These are phyloP conservation scores for Aspergillus amoenus DNA, from an alignment of 2,329 filamentous ascomycete species.

Conservation along the genomic window DNA sequence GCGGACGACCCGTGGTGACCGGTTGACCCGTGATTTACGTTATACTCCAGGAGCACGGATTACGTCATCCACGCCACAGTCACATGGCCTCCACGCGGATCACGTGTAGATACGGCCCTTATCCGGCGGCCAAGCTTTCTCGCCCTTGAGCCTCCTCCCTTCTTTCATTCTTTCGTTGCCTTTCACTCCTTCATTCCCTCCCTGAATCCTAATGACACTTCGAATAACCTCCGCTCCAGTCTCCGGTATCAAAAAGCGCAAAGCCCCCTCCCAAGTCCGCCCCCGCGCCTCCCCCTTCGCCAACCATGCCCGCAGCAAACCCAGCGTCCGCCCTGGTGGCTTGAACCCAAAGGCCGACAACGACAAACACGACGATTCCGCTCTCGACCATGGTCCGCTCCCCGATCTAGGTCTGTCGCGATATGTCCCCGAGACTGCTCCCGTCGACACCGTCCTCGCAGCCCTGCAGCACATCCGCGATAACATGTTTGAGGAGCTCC, in stretches of 20 bases:
- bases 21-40: too few relatives aligned
- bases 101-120: not conserved
- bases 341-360: slow-evolving; percentile 19
- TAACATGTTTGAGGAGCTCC: slow-evolving; percentile 58
- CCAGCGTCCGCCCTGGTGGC: slow-evolving; percentile 25
- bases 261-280: slow-evolving; percentile 28
- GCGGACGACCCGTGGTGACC: too few relatives aligned
- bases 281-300: slow-evolving; percentile 43
- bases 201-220: slow-evolving; percentile 41
- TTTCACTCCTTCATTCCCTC: slow-evolving; percentile 3
- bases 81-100: not conserved
- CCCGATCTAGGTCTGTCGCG: slow-evolving; percentile 53
- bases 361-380: slow-evolving; percentile 13
- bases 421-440: slow-evolving; percentile 48
- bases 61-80: not conserved
- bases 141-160: not conserved
- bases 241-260: slow-evolving; percentile 45
- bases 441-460: slow-evolving; percentile 51
- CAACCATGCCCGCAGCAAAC: slow-evolving; percentile 42
- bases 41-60: not conserved
- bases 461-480: slow-evolving; percentile 54
- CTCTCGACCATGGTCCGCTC: slow-evolving; percentile 41
- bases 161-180: not conserved
- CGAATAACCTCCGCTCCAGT: slow-evolving; percentile 49
- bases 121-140: not conserved